Evolutionary conservation across 176 grass and related monocot genomes (phyloP).

Genomic region (Cymbopogon citratus): DNA sequence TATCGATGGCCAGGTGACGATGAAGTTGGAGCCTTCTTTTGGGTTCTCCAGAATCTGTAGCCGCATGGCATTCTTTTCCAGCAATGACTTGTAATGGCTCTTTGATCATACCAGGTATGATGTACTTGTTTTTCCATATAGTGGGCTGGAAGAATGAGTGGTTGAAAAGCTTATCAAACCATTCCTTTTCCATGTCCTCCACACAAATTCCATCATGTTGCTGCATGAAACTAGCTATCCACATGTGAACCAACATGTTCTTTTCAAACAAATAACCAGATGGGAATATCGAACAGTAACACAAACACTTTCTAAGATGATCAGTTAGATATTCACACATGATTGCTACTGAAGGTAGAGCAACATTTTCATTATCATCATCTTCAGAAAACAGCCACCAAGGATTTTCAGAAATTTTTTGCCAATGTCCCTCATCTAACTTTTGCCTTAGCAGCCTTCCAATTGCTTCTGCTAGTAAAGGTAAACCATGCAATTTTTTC

Average conservation of each 20-base stretch:
- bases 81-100: slow-evolving; percentile 22
- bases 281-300: slow-evolving; percentile 44
- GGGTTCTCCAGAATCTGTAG: neutral
- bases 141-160: slow-evolving; percentile 30
- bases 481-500: slow-evolving; percentile 23
- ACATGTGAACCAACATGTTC: slow-evolving; percentile 45
- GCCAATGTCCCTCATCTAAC: slow-evolving; percentile 18
- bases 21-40: neutral
- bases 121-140: neutral
- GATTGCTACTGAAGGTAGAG: slow-evolving; percentile 28
- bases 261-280: slow-evolving; percentile 30
- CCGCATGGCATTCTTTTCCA: slow-evolving; percentile 19
- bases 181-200: slow-evolving; percentile 11
- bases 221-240: slow-evolving; percentile 41
- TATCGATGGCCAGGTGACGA: slow-evolving; percentile 21
- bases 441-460: slow-evolving; percentile 17
- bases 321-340: slow-evolving; percentile 27
- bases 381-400: slow-evolving; percentile 38
- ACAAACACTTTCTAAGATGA: slow-evolving; percentile 37
- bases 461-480: slow-evolving; percentile 24
- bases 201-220: neutral
- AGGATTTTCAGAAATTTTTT: slow-evolving; percentile 18
- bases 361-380: neutral
- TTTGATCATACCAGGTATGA: slow-evolving; percentile 33
- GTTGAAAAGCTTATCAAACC: slow-evolving; percentile 23